Evolutionary conservation across 352 stramenopile genomes (phyloP), one percentile per base, ranked within the genome.

Genomic region (Globisporangium mamillatum): DNA sequence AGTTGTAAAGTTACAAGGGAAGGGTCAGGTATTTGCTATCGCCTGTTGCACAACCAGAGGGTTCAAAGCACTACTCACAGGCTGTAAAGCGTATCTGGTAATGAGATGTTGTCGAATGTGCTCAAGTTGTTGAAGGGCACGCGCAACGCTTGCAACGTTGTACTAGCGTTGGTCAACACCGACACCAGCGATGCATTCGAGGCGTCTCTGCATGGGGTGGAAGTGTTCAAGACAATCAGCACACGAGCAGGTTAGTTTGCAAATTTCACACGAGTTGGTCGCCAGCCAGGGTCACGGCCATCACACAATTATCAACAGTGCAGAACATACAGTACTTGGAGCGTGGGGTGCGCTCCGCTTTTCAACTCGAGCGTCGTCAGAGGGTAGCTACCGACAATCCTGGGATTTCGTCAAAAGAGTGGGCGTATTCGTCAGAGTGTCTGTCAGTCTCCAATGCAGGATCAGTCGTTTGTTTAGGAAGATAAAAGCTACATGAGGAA

Each of bases 101-200:
- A 44, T 16, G 27, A 12, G 25, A 71, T 32, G 38, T 58, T 34
- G 18, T 25, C 20, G 22, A 71, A 71, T 14, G 66, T 60, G 4
- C 50, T 53, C 36, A 71, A 46, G 9, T 25, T 38, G 66, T 71
- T 71, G 66, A 64, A 61, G 22, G 60, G 53, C 4, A 71, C 25
- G 9, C 57, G 41, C 25, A 71, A 59, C 1, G 60, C 66, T 38
- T 64, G 24, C 10, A 71, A 61, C 22, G 41, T 44, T 27, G 29
- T 34, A 32, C 53, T 41, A 6, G 24, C 12, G n/a, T 32, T 64
- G 20, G 67, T 48, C 6, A 64, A 41, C 16, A 71, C 46, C 0
- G 18, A 24, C 41, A 48, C 41, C 12, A 71, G 59, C 25, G 66
- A 67, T 29, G 54, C 29, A n/a, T 71, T 71, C 34, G 60, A 63